Evolutionary conservation across 495 filamentous ascomycete genomes (phyloP).

Genomic region (Hyphodiscus hymeniophilus): DNA sequence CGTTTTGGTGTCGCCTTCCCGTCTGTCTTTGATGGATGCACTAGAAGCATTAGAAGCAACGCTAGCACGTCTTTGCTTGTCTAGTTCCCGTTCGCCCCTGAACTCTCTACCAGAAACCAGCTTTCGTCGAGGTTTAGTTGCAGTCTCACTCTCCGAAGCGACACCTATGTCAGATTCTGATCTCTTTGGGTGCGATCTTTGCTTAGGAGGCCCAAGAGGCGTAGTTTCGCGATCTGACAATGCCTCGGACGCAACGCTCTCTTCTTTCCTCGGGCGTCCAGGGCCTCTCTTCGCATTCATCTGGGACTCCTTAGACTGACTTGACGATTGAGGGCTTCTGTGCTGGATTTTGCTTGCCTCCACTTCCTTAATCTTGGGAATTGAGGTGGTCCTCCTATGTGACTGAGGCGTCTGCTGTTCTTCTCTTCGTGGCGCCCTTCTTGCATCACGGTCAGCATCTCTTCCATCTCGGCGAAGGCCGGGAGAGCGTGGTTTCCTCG

Average conservation of each 20-base stretch:
- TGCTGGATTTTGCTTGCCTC: slow-evolving; percentile 14
- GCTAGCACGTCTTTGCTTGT: slow-evolving; percentile 42
- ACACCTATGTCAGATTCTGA: slow-evolving; percentile 39
- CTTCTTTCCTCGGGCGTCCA: slow-evolving; percentile 40
- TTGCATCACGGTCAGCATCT: slow-evolving; percentile 43
- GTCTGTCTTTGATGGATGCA: slow-evolving; percentile 21
- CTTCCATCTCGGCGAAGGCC: slow-evolving; percentile 40
- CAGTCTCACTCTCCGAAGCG: slow-evolving; percentile 42
- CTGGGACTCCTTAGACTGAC: slow-evolving; percentile 19
- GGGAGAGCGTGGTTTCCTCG: slow-evolving; percentile 41
- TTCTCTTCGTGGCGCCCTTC: slow-evolving; percentile 35
- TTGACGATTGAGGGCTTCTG: slow-evolving; percentile 14
- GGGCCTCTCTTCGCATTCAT: slow-evolving; percentile 34
- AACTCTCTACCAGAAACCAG: slow-evolving; percentile 51
- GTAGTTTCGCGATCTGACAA: slow-evolving; percentile 46
- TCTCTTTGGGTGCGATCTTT: slow-evolving; percentile 21
- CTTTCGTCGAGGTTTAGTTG: slow-evolving; percentile 48
- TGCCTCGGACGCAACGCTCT: slow-evolving; percentile 27
- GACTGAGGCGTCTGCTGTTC: slow-evolving; percentile 32
- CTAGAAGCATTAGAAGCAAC: slow-evolving; percentile 38
- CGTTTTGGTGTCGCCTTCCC: slow-evolving; percentile 8
- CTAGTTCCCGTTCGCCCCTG: slow-evolving; percentile 45
- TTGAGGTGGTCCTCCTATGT: slow-evolving; percentile 40
- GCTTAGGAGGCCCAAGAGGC: slow-evolving; percentile 32
- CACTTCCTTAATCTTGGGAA: slow-evolving; percentile 31